Base-by-base conservation (phyloP, 768 basidiomycete genomes). In the Pulveroboletus sp. region DNA sequence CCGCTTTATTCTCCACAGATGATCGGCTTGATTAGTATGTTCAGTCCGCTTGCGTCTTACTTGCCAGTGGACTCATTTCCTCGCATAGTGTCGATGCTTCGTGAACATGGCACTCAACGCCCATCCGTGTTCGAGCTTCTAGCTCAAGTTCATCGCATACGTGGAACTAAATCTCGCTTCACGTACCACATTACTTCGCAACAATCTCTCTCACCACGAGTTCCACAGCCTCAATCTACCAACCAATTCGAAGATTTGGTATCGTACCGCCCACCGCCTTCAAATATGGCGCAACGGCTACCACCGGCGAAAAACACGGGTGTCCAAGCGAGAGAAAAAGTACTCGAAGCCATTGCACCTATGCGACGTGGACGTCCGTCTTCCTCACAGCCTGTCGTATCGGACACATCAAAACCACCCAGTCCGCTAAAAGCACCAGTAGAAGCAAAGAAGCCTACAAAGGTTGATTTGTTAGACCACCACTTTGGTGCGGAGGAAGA, bases 51-150 rank as follows among this genome's bases (percentile, higher is more conserved):
- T 27, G 16, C 5, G 25, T 38, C 35, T 55, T 31, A 25, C 24
- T 32, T 27, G n/a, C n/a, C n/a, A n/a, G n/a, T n/a, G 52, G 55
- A 45, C 47, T 58, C 35, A 56, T 44, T 39, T 24, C 14, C 40
- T 49, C 17, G 47, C 42, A 20, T 58, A 97, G 93, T 76, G 1
- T 90, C 90, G 5, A 97, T 97, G 91, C 79, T 99, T 21, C 84
- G 87, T 42, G 97, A 98, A 62, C 87, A 93, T 53, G 92, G 94
- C 2, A 65, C 81, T 4, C 85, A 90, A 56, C 79, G 97, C 14
- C 97, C 95, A 10, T 80, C 82, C 13, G 87, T 90, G 14, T 97
- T 94, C 59, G 91, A 97, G 58, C 69, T 95, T 13, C 82, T 98
- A 37, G 72, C 77, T 39, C 79, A 81, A 50, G 90, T 94, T 2